Evolutionary conservation across 495 filamentous ascomycete species (phyloP), one percentile per base, ranked within the genome.

Genomic region (Aspergillus bertholletiae): DNA sequence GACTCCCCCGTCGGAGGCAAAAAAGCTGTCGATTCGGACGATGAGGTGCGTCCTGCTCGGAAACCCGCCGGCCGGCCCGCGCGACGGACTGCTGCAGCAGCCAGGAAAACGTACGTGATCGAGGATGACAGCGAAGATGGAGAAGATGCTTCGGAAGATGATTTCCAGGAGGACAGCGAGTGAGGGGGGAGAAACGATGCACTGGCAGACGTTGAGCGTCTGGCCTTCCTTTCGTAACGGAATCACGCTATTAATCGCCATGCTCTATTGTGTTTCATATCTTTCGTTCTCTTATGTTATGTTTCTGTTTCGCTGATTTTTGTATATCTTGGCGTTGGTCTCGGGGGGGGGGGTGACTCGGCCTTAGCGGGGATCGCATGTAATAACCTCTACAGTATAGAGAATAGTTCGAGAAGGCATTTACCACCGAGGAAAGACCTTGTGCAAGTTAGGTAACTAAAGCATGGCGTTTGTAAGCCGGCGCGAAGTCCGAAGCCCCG

Each of bases 91-190:
- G 77, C 77, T 5, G 67, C 80, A 3, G 63, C 69, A 12, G 61
- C 70, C 44, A 65, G 74, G 54, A 78, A 82, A 63, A 80, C 71
- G 51, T 87, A 86, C 66, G 74, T 80, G 24, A 70, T 83, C 30
- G 76, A 76, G 26, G 77, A 81, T 56, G 79, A 80, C 41, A 77
- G 71, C 32, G 79, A 79, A 7, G 76, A 79, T 24, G 74, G 76
- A 21, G 65, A 63, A 5, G 55, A 46, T 7, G 70, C 51, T 17
- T 73, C 67, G 4, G 67, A 46, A 8, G 68, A 73, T 60, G 73
- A 73, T 58, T 75, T 76, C 51, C 65, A 68, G 18, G 67, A 70
- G 1, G 72, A 76, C 24, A 69, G 68, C 52, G 74, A 77, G n/a
- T 77, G 63, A 49, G 34, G 32, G 5, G n/a, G 6, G 32, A 34